Evolutionary conservation across 2,329 filamentous ascomycete species (phyloP).

Genomic region (Fusarium aywerte): DNA sequence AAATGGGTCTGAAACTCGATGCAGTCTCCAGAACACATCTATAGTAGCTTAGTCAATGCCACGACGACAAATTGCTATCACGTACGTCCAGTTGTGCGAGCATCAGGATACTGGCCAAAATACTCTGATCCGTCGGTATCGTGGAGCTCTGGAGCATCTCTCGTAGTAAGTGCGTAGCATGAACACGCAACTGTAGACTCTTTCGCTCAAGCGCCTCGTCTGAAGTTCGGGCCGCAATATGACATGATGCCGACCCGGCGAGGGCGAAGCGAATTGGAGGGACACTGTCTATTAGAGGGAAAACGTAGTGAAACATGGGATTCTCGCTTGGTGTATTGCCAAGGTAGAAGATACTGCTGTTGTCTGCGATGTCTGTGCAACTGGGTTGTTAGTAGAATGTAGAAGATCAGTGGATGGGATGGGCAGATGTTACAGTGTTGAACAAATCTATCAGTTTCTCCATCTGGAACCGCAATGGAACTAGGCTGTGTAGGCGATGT

Average conservation of each 20-base stretch:
- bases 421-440: constrained; percentile 2
- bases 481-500: accelerated
- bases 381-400: background rate
- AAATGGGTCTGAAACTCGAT: constrained; percentile 15
- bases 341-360: constrained; percentile 18
- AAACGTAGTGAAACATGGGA: constrained; percentile 23
- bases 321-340: constrained; percentile 17
- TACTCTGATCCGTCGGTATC: background rate
- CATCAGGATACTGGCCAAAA: constrained; percentile 20
- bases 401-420: background rate
- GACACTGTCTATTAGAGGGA: constrained; percentile 4
- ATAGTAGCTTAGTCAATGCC: background rate
- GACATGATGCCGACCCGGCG: constrained; percentile 17
- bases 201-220: background rate
- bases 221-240: constrained; percentile 13
- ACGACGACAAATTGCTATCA: accelerated
- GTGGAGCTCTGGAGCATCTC: background rate
- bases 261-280: constrained; percentile 19
- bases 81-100: constrained; percentile 18
- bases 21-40: constrained; percentile 28
- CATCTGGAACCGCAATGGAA: background rate
- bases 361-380: constrained; percentile 1
- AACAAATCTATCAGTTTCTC: constrained; percentile 1
- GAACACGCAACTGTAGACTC: constrained; percentile 12
- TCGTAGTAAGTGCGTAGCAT: background rate